These are phyloP conservation scores for Stachybotrys chlorohalonatus DNA, from an alignment of 2,329 filamentous ascomycete species.

Conservation along the genomic window DNA sequence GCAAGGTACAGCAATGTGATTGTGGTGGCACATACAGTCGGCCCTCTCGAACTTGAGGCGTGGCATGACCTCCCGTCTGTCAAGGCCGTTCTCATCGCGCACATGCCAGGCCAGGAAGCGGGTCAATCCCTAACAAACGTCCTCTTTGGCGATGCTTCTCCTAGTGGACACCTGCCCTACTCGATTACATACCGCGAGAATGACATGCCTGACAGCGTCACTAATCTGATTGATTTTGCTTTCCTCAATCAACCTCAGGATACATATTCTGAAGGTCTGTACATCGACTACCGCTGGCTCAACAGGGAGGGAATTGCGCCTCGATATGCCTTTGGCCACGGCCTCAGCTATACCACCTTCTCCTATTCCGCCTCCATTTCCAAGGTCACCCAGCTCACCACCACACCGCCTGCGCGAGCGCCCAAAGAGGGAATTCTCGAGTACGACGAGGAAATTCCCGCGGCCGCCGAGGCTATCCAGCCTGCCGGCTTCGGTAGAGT, in stretches of 20 bases:
- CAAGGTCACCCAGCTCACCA: slow-evolving; percentile 32
- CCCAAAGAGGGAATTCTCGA: slow-evolving; percentile 30
- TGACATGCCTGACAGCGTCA: slow-evolving; percentile 61
- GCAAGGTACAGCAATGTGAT: slow-evolving; percentile 46
- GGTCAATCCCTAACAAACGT: slow-evolving; percentile 75
- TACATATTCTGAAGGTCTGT: slow-evolving; percentile 73
- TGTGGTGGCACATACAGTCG: slow-evolving; percentile 82
- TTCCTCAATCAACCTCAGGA: slow-evolving; percentile 63
- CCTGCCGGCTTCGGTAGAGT: slow-evolving; percentile 51
- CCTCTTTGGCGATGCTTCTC: slow-evolving; percentile 67
- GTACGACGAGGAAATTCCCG: slow-evolving; percentile 42
- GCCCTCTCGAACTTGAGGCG: slow-evolving; percentile 68
- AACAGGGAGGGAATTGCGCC: slow-evolving; percentile 67
- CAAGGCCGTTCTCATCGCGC: slow-evolving; percentile 73
- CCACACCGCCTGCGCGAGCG: slow-evolving; percentile 22
- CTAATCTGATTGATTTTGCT: slow-evolving; percentile 35
- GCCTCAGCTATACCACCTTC: slow-evolving; percentile 74
- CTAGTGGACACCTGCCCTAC: slow-evolving; percentile 76
- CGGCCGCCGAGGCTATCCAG: slow-evolving; percentile 44
- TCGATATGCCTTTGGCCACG: slow-evolving; percentile 79
- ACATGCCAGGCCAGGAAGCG: slow-evolving; percentile 79
- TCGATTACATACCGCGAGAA: slow-evolving; percentile 62
- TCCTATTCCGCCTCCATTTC: slow-evolving; percentile 43
- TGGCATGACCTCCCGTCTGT: slow-evolving; percentile 73
- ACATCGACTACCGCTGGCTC: slow-evolving; percentile 85